Evolutionary conservation across 1,284 basidiomycete genomes (phyloP).

Genomic region (Tausonia pullulans): DNA sequence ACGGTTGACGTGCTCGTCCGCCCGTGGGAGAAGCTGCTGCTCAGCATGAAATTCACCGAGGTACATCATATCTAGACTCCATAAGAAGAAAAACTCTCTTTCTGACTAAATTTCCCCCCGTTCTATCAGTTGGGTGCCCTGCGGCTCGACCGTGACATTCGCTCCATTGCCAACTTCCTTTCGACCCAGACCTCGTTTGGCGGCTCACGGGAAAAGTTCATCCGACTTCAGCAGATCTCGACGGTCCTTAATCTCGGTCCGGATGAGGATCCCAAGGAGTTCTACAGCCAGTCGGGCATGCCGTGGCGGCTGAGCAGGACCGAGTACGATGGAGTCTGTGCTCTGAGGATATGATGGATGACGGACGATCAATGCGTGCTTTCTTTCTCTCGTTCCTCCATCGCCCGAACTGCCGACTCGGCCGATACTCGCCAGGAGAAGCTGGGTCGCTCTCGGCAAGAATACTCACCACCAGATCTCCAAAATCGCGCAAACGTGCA

Average conservation of each 20-base stretch:
- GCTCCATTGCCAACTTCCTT: constrained; percentile 70
- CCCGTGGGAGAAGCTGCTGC: constrained; percentile 85
- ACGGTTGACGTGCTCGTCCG: constrained; percentile 74
- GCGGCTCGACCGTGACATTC: constrained; percentile 85
- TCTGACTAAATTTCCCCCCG: neutral
- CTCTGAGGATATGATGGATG: constrained; percentile 30
- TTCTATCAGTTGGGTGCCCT: constrained; percentile 77
- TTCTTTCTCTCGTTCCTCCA: too few species aligned
- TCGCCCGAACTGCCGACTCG: too few species aligned
- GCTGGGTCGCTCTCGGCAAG: too few species aligned
- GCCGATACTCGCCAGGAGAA: too few species aligned
- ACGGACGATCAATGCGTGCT: too few species aligned
- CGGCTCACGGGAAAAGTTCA: constrained; percentile 80
- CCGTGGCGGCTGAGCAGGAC: constrained; percentile 69
- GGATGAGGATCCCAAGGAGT: constrained; percentile 85
- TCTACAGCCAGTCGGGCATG: constrained; percentile 84
- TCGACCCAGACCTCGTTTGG: constrained; percentile 76
- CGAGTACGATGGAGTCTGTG: constrained; percentile 62
- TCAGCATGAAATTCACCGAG: constrained; percentile 77
- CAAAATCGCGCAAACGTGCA: too few species aligned
- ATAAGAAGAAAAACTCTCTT: neutral
- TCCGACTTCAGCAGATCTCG: constrained; percentile 82
- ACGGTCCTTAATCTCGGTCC: constrained; percentile 82
- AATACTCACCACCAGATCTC: too few species aligned
- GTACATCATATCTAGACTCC: constrained; percentile 35